Evolutionary conservation across 768 basidiomycete species (phyloP).

Genomic region (Sporobolomyces phaffii): DNA sequence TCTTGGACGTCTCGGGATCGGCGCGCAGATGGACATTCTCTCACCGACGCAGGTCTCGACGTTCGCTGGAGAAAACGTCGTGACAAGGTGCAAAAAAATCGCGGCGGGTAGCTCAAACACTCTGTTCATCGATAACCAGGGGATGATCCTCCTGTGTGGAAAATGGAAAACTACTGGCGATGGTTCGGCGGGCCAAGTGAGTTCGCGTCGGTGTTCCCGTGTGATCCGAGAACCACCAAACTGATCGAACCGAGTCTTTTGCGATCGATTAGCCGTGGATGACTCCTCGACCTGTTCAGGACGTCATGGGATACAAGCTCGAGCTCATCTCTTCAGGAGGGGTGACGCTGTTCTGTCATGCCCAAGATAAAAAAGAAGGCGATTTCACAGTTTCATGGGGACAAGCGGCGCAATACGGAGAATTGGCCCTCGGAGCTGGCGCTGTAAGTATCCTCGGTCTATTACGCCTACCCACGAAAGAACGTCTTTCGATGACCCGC

Average conservation of each 20-base stretch:
- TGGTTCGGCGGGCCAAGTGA: conserved; percentile 51
- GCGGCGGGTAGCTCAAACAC: conserved; percentile 75
- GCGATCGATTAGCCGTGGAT: conserved; percentile 27
- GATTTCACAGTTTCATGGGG: conserved; percentile 62
- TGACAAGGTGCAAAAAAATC: conserved; percentile 59
- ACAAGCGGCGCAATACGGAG: conserved; percentile 52
- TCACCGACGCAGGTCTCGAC: conserved; percentile 75
- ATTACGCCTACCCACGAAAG: too few species aligned
- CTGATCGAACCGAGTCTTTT: neutral
- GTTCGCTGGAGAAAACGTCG: conserved; percentile 67
- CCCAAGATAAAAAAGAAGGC: conserved; percentile 63
- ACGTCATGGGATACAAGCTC: conserved; percentile 63
- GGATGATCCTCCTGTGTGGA: conserved; percentile 53
- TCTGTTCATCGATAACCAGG: conserved; percentile 73
- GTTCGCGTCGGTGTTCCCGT: neutral
- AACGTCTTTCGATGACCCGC: too few species aligned
- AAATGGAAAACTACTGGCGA: conserved; percentile 95
- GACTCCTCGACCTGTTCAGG: conserved; percentile 48
- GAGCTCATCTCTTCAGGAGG: conserved; percentile 67
- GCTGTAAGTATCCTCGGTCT: conserved; percentile 13
- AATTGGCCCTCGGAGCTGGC: conserved; percentile 69
- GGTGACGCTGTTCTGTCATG: conserved; percentile 77
- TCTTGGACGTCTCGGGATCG: conserved; percentile 83
- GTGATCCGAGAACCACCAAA: neutral
- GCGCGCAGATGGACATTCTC: conserved; percentile 73